A percentile compares a stretch with the other conserved stretches of the same genome.
These are phyloP conservation scores for Saccharomycopsis guyanensis DNA, from an alignment of 805 yeast species.

Conservation along the genomic window DNA sequence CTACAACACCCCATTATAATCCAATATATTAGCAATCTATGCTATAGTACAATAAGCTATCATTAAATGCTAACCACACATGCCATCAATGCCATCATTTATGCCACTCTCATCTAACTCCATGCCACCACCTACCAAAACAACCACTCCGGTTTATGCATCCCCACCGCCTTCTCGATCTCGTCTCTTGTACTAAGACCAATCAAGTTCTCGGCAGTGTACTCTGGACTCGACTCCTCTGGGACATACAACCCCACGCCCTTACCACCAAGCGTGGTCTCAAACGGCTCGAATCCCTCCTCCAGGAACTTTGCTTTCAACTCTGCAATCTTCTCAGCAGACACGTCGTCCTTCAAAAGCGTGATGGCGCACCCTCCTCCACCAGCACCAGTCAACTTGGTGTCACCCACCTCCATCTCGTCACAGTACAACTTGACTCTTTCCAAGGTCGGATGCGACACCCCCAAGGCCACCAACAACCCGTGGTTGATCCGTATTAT, in stretches of 20 bases:
- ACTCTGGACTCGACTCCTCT: neutral
- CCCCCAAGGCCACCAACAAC: conserved; percentile 75
- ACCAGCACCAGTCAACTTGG: conserved; percentile 97
- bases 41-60: too few relatives aligned
- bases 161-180: conserved; percentile 12
- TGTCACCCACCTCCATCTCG: conserved; percentile 61
- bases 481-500: conserved; percentile 84
- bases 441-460: conserved; percentile 89
- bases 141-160: conserved; percentile 3
- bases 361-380: conserved; percentile 99
- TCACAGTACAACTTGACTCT: conserved; percentile 61
- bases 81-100: too few relatives aligned
- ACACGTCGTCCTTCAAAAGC: conserved; percentile 41
- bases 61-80: too few relatives aligned
- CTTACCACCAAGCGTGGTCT: conserved; percentile 79
- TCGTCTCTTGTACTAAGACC: conserved; percentile 9
- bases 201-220: conserved; percentile 1
- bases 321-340: conserved; percentile 29
- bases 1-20: too few relatives aligned
- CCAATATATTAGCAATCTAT: too few relatives aligned
- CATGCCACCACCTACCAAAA: too few relatives aligned
- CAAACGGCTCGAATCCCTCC: conserved; percentile 64
- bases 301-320: conserved; percentile 32
- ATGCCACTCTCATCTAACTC: too few relatives aligned
- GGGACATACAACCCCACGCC: conserved; percentile 57